These are phyloP conservation scores for Dendryphion nanum DNA, from an alignment of 2,329 filamentous ascomycete genomes.

Conservation along the genomic window DNA sequence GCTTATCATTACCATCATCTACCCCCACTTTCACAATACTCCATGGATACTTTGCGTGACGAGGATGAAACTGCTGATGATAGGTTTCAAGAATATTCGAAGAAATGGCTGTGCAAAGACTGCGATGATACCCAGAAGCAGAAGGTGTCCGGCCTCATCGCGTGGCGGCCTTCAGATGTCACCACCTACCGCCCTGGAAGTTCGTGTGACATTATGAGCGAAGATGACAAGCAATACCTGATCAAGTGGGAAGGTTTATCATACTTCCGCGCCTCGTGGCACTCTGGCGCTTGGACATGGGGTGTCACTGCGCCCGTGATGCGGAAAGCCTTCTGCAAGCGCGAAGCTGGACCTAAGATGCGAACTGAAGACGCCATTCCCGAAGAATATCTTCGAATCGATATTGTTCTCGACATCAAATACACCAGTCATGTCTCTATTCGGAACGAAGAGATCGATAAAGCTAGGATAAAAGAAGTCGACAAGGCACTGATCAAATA, in stretches of 20 bases:
- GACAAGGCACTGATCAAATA: constrained; percentile 81
- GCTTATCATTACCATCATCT: constrained; percentile 85
- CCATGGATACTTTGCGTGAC: constrained; percentile 45
- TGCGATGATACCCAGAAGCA: constrained; percentile 60
- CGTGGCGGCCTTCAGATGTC: constrained; percentile 74
- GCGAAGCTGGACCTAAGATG: constrained; percentile 66
- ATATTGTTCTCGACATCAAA: constrained; percentile 83
- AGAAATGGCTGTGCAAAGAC: constrained; percentile 76
- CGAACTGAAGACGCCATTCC: constrained; percentile 77
- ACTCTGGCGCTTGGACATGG: constrained; percentile 85
- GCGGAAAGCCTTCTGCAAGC: constrained; percentile 74
- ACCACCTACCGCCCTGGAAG: constrained; percentile 55
- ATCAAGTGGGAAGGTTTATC: constrained; percentile 83
- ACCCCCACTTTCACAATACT: constrained; percentile 49
- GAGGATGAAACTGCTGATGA: constrained; percentile 56
- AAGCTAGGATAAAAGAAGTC: constrained; percentile 70
- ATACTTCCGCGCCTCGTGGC: constrained; percentile 82
- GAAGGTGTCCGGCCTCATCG: constrained; percentile 76
- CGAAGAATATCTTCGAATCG: constrained; percentile 79
- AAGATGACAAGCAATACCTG: constrained; percentile 87
- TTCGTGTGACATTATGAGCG: constrained; percentile 56
- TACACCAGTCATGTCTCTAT: constrained; percentile 61
- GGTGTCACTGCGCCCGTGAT: constrained; percentile 63
- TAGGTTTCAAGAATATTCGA: constrained; percentile 69
- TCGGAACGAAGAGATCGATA: constrained; percentile 66